phyloP scores from a whole-genome alignment of 192 early-diverging fungal genomes.

The Backusella macrospora region DNA sequence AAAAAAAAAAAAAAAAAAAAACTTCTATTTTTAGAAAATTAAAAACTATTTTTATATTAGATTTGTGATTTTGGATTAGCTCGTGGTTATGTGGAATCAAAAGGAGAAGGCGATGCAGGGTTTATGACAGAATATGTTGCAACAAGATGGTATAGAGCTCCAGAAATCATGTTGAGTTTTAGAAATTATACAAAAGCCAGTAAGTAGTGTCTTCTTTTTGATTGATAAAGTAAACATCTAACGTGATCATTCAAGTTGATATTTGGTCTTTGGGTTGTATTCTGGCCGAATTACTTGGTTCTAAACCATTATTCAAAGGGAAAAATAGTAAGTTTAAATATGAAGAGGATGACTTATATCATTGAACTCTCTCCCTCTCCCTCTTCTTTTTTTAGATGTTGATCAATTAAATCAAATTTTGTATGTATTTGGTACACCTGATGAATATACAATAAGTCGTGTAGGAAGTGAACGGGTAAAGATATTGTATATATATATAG shows the following conservation, averaged over 20 bases:
- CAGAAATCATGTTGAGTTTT: constrained; percentile 93
- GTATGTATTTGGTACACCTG: constrained; percentile 88
- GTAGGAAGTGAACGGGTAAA: constrained; percentile 85
- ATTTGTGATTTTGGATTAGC: constrained; percentile 96
- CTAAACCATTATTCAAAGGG: constrained; percentile 94
- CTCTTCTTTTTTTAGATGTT: constrained; percentile 54
- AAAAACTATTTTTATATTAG: constrained; percentile 48
- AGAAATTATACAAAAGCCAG: constrained; percentile 91
- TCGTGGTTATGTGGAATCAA: constrained; percentile 74
- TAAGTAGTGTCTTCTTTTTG: constrained; percentile 24
- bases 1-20: background rate
- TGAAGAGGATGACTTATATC: too few relatives aligned
- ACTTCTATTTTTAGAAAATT: constrained; percentile 4
- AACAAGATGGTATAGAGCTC: constrained; percentile 98
- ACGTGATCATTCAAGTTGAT: constrained; percentile 67
- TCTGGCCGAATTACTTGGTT: constrained; percentile 94
- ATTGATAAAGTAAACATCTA: too few relatives aligned
- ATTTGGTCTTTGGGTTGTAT: constrained; percentile 99
- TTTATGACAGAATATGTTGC: constrained; percentile 99
- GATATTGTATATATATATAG: background rate
- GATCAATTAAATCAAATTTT: constrained; percentile 97
- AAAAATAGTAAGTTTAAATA: constrained; percentile 69
- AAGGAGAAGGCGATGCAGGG: constrained; percentile 77
- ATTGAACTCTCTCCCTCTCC: too few relatives aligned
- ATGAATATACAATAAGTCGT: constrained; percentile 76